phyloP scores from a whole-genome alignment of 1,284 basidiomycete genomes.

The Naganishia sp. region DNA sequence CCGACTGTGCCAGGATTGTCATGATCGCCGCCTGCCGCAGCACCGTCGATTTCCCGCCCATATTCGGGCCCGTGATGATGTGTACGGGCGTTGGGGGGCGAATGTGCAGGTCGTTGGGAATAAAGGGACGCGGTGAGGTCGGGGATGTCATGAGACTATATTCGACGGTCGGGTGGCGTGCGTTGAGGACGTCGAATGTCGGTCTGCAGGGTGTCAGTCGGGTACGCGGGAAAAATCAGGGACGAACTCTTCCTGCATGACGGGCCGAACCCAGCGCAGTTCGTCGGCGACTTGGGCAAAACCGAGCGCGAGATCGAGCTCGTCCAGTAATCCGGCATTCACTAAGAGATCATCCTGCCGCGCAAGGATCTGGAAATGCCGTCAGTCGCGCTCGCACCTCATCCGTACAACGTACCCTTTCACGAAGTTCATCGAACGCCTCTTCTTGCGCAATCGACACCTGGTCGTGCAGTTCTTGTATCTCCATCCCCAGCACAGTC shows the following conservation, averaged over 20 bases:
- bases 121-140: conserved; percentile 63
- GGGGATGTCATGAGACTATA: conserved; percentile 74
- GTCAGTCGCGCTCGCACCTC: not conserved
- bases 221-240: not conserved
- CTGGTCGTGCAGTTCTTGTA: conserved; percentile 62
- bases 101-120: conserved; percentile 75
- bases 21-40: conserved; percentile 90
- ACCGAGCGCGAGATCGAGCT: conserved; percentile 79
- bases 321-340: conserved; percentile 81
- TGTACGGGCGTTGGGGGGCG: conserved; percentile 64
- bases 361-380: conserved; percentile 61
- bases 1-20: conserved; percentile 85
- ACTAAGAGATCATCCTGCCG: conserved; percentile 63
- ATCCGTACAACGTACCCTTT: conserved; percentile 59
- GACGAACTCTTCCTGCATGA: conserved; percentile 68
- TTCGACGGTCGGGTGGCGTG: conserved; percentile 91
- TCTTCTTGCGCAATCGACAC: conserved; percentile 66
- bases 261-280: conserved; percentile 72
- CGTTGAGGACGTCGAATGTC: conserved; percentile 68
- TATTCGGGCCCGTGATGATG: conserved; percentile 92
- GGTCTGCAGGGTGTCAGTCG: conserved; percentile 54
- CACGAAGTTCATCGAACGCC: conserved; percentile 68
- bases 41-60: conserved; percentile 89
- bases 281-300: conserved; percentile 83
- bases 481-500: conserved; percentile 68